Evolutionary conservation across 441 rosid genomes (phyloP).

Genomic region (Euphorbia celastroides): DNA sequence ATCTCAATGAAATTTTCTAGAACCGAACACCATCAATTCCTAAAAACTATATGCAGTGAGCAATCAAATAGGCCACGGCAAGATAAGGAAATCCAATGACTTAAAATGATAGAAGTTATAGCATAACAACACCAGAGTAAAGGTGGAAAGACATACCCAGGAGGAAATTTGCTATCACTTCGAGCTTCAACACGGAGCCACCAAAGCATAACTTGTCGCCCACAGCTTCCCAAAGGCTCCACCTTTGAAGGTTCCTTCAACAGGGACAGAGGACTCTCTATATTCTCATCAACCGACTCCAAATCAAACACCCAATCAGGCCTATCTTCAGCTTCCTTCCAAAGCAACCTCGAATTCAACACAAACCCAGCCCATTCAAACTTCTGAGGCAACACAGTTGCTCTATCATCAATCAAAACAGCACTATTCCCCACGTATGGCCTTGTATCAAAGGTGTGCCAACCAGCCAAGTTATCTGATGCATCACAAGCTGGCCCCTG

Average conservation of each 20-base stretch:
- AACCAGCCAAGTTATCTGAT: constrained; percentile 58
- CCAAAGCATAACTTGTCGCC: constrained; percentile 87
- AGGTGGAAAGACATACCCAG: constrained; percentile 53
- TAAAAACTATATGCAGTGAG: neutral
- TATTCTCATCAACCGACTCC: constrained; percentile 39
- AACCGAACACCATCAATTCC: constrained; percentile 3
- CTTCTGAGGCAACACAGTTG: constrained; percentile 75
- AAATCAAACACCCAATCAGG: constrained; percentile 85
- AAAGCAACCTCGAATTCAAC: constrained; percentile 80
- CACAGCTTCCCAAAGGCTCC: constrained; percentile 96
- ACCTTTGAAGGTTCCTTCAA: constrained; percentile 64
- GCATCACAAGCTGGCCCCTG: constrained; percentile 98
- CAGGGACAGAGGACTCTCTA: constrained; percentile 71
- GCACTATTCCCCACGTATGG: constrained; percentile 69
- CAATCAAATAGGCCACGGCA: constrained; percentile 9
- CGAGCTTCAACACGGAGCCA: constrained; percentile 99
- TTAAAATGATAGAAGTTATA: neutral
- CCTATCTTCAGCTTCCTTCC: constrained; percentile 65
- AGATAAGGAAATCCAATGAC: neutral
- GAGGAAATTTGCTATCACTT: constrained; percentile 94
- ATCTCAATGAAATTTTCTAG: constrained; percentile 8
- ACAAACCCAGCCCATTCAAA: constrained; percentile 98
- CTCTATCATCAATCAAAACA: constrained; percentile 68
- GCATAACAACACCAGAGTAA: neutral
- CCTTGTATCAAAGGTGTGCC: constrained; percentile 76